These are phyloP conservation scores for Leavenworthia alabamica DNA, from an alignment of 345 rosid genomes.

Conservation along the genomic window DNA sequence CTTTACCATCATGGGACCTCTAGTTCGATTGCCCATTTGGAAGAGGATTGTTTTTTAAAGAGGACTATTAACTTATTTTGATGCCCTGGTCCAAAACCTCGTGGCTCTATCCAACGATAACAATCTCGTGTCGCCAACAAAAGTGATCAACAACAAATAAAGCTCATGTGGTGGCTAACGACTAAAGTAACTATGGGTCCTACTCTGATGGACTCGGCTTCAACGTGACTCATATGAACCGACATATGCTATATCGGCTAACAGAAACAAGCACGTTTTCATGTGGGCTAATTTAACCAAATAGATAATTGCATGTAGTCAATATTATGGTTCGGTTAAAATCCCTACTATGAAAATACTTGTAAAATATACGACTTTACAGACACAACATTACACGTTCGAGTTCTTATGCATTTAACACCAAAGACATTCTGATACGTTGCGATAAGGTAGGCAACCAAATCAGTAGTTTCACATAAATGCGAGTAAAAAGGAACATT, in stretches of 20 bases:
- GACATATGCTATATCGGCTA: not conserved
- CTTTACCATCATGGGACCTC: not conserved
- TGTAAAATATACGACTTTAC: not conserved
- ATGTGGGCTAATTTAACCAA: not conserved
- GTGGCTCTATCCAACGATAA: not conserved
- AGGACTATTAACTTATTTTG: too few relatives aligned
- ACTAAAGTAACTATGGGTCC: slow-evolving; percentile 11
- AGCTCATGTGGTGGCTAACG: slow-evolving; percentile 15
- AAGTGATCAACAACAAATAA: not conserved
- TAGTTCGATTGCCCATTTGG: too few relatives aligned
- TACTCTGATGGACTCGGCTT: not conserved
- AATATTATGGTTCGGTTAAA: not conserved
- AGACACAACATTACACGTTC: not conserved
- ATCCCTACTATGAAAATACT: not conserved
- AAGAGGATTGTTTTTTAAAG: too few relatives aligned
- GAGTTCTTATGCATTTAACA: not conserved
- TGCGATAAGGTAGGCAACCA: not conserved
- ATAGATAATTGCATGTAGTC: not conserved
- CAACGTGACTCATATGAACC: slow-evolving; percentile 21
- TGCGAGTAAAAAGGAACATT: not conserved
- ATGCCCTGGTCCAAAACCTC: not conserved
- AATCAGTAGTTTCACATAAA: not conserved
- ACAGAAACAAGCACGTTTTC: not conserved
- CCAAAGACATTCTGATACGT: not conserved
- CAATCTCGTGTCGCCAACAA: not conserved